These are phyloP conservation scores for Dittrichia graveolens DNA, from an alignment of 129 eudicot genomes.

Conservation along the genomic window DNA sequence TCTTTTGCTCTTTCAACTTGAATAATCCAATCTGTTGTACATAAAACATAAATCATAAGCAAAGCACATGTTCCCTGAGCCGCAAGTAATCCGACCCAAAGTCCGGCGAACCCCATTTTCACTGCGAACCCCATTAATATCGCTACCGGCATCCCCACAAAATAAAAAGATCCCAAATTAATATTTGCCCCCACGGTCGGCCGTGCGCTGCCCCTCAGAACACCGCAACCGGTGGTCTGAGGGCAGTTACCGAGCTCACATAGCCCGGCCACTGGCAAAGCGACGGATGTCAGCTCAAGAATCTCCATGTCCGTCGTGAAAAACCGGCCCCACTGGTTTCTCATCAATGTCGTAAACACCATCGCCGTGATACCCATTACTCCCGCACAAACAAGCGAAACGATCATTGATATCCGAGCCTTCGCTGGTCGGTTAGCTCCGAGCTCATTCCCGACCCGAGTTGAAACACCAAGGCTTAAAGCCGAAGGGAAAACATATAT, in stretches of 20 bases:
- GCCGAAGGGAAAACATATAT: slow-evolving; percentile 88
- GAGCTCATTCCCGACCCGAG: slow-evolving; percentile 84
- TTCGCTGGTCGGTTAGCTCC: slow-evolving; percentile 69
- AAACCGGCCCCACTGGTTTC: slow-evolving; percentile 72
- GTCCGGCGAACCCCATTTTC: slow-evolving; percentile 71
- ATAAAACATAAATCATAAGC: slow-evolving; percentile 66
- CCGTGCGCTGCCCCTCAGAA: slow-evolving; percentile 83
- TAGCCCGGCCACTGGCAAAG: slow-evolving; percentile 73
- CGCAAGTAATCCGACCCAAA: slow-evolving; percentile 84
- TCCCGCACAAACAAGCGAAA: slow-evolving; percentile 55
- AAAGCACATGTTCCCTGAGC: slow-evolving; percentile 86
- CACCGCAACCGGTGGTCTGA: slow-evolving; percentile 93
- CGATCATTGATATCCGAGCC: slow-evolving; percentile 72
- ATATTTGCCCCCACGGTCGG: slow-evolving; percentile 82
- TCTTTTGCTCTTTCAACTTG: slow-evolving; percentile 74
- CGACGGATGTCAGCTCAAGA: slow-evolving; percentile 65
- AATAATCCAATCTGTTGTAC: slow-evolving; percentile 68
- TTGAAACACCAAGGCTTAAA: slow-evolving; percentile 82
- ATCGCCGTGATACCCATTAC: slow-evolving; percentile 62
- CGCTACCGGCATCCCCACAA: slow-evolving; percentile 93
- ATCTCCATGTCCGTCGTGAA: slow-evolving; percentile 70
- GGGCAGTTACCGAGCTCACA: slow-evolving; percentile 98
- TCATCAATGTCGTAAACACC: slow-evolving; percentile 62
- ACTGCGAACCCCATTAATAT: slow-evolving; percentile 62
- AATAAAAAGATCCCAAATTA: slow-evolving; percentile 86